Evolutionary conservation across 805 yeast genomes (phyloP).

Genomic region (Kuraishia molischiana): DNA sequence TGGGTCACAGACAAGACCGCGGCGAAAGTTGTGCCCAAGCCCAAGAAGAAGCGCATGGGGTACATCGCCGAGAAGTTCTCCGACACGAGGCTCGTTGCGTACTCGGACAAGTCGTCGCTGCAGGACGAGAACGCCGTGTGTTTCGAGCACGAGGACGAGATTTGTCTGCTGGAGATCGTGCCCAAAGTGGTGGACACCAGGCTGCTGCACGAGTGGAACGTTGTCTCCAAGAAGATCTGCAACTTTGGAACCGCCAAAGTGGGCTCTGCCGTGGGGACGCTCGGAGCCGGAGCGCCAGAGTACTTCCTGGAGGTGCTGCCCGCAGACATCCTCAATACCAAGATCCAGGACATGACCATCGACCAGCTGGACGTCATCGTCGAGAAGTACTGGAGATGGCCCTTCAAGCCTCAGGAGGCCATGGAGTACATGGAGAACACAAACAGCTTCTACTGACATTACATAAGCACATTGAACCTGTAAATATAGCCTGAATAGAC

Average conservation of each 20-base stretch:
- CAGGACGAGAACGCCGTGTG: not conserved
- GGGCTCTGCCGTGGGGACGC: slow-evolving; percentile 32
- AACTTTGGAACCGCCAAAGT: slow-evolving; percentile 29
- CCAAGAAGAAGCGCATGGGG: slow-evolving; percentile 48
- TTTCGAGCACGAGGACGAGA: slow-evolving; percentile 8
- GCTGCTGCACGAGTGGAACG: slow-evolving; percentile 52
- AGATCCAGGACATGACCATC: slow-evolving; percentile 36
- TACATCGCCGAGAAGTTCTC: slow-evolving; percentile 59
- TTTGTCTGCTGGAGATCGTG: slow-evolving; percentile 20
- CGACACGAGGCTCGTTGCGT: slow-evolving; percentile 47
- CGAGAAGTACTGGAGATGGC: slow-evolving; percentile 59
- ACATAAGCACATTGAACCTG: too few relatives aligned
- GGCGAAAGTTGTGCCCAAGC: slow-evolving; percentile 48
- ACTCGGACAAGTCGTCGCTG: slow-evolving; percentile 9
- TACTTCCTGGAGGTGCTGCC: slow-evolving; percentile 29
- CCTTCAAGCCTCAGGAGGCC: slow-evolving; percentile 62
- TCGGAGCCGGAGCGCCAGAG: slow-evolving; percentile 79
- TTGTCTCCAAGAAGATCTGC: slow-evolving; percentile 53
- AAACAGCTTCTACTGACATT: slow-evolving; percentile 2
- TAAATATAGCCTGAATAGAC: too few relatives aligned
- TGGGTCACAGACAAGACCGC: slow-evolving; percentile 58
- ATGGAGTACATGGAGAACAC: slow-evolving; percentile 1
- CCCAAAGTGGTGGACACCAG: slow-evolving; percentile 12
- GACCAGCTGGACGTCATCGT: slow-evolving; percentile 48
- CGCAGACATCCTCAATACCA: slow-evolving; percentile 28